Percentiles rank a stretch among this genome's conserved stretches.
These are phyloP conservation scores for Penicillium sp. DNA, from an alignment of 2,329 filamentous ascomycete species.

Conservation along the genomic window DNA sequence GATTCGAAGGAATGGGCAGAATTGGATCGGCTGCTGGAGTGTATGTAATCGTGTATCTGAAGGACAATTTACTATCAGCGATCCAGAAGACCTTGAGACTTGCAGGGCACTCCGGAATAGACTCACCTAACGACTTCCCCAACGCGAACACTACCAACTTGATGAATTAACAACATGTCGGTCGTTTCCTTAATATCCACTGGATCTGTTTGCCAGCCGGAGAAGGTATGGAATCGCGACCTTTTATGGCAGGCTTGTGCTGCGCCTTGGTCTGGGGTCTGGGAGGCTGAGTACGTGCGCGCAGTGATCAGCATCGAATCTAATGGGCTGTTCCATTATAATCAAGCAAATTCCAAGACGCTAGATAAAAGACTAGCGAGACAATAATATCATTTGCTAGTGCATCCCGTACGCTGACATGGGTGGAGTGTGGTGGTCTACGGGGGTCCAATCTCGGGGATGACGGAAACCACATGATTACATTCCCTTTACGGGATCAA, in stretches of 20 bases:
- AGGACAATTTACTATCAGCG: background rate
- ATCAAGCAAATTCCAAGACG: background rate
- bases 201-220: constrained; percentile 34
- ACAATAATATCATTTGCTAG: background rate
- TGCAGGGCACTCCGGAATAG: background rate
- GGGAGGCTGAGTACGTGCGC: constrained; percentile 43
- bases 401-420: background rate
- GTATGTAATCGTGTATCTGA: constrained; percentile 79
- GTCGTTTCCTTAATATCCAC: constrained; percentile 21
- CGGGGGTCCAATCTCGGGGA: background rate
- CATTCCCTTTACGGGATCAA: background rate
- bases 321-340: constrained; percentile 22
- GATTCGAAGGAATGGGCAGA: constrained; percentile 74
- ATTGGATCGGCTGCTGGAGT: constrained; percentile 86
- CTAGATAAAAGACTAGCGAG: background rate
- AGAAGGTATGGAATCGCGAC: constrained; percentile 31
- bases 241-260: constrained; percentile 19
- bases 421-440: background rate
- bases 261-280: constrained; percentile 34
- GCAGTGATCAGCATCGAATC: constrained; percentile 44
- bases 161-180: constrained; percentile 83
- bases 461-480: constrained; percentile 8
- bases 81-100: background rate
- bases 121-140: constrained; percentile 84
- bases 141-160: constrained; percentile 86